phyloP scores from a whole-genome alignment of 176 grass and related monocot species.

The Oryza meyeriana region DNA sequence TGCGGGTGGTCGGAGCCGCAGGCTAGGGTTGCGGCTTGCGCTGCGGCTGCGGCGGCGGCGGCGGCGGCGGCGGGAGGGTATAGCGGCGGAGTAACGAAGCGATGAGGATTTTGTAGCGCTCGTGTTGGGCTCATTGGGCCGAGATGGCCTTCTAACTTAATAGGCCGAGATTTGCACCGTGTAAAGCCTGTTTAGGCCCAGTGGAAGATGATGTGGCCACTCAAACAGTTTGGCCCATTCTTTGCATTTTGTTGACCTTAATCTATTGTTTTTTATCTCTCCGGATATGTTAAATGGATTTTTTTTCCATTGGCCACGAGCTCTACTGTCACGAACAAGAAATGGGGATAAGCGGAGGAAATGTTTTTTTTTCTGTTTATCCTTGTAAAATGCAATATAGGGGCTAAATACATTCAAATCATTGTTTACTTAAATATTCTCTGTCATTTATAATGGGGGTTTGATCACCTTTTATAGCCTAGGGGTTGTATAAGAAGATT shows the following conservation, averaged over 20 bases:
- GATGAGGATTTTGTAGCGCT: neutral
- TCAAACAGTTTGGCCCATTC: neutral
- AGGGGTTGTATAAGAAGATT: no score
- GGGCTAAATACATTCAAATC: no score
- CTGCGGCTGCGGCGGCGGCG: neutral
- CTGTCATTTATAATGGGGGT: no score
- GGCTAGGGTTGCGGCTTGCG: slow-evolving; percentile 3
- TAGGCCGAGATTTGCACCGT: neutral
- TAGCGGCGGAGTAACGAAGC: no score
- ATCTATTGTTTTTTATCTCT: neutral
- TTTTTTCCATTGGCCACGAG: no score
- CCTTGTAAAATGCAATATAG: no score
- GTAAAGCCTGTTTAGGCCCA: neutral
- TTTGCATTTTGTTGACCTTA: neutral
- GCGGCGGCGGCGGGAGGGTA: neutral
- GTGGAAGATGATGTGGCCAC: neutral
- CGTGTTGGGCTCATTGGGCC: neutral
- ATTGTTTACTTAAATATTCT: no score
- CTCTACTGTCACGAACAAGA: no score
- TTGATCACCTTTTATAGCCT: no score
- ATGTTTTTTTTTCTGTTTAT: no score
- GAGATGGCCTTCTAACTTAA: neutral
- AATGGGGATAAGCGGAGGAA: no score
- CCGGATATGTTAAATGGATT: no score
- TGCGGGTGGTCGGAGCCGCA: neutral